Conservation (phyloP, 2,329 filamentous ascomycete species). For the Pochonia chlamydosporia region DNA sequence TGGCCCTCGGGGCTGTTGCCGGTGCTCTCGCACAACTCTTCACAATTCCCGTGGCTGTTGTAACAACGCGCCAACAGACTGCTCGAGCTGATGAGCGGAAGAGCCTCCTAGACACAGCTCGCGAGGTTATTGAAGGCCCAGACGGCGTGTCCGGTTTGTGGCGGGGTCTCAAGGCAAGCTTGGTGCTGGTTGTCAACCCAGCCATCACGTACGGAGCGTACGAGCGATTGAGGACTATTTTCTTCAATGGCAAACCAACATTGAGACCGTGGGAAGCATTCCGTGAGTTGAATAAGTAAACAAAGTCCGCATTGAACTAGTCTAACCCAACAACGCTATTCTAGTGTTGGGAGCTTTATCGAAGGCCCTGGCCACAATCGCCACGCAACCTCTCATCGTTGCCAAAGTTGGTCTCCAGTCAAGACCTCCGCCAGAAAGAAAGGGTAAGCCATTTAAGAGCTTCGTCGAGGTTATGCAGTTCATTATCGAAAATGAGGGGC, state of each 20-base stretch:
- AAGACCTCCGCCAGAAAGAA: slow-evolving; percentile 74
- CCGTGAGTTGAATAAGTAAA: slow-evolving; percentile 51
- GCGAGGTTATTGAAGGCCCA: slow-evolving; percentile 82
- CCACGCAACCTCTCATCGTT: slow-evolving; percentile 91
- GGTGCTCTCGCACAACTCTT: slow-evolving; percentile 91
- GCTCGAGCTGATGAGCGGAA: slow-evolving; percentile 80
- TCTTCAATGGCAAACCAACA: slow-evolving; percentile 72
- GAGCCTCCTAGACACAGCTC: slow-evolving; percentile 78
- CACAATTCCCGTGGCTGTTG: slow-evolving; percentile 91
- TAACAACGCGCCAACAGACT: slow-evolving; percentile 95
- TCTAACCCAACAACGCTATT: neutral
- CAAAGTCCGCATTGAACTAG: neutral
- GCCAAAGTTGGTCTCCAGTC: slow-evolving; percentile 97
- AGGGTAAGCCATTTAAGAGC: slow-evolving; percentile 87
- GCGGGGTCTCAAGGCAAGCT: slow-evolving; percentile 91
- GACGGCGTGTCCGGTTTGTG: slow-evolving; percentile 87
- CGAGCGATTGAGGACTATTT: slow-evolving; percentile 70
- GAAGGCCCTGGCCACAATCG: slow-evolving; percentile 85
- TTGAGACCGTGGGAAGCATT: slow-evolving; percentile 87
- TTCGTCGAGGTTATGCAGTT: slow-evolving; percentile 94
- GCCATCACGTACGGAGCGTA: slow-evolving; percentile 98
- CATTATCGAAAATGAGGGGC: slow-evolving; percentile 83
- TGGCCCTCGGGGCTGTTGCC: slow-evolving; percentile 78
- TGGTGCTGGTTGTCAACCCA: slow-evolving; percentile 93
- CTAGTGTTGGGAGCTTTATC: slow-evolving; percentile 89